These are phyloP conservation scores for Populus hybrid DNA, from an alignment of 441 rosid species.

Conservation along the genomic window DNA sequence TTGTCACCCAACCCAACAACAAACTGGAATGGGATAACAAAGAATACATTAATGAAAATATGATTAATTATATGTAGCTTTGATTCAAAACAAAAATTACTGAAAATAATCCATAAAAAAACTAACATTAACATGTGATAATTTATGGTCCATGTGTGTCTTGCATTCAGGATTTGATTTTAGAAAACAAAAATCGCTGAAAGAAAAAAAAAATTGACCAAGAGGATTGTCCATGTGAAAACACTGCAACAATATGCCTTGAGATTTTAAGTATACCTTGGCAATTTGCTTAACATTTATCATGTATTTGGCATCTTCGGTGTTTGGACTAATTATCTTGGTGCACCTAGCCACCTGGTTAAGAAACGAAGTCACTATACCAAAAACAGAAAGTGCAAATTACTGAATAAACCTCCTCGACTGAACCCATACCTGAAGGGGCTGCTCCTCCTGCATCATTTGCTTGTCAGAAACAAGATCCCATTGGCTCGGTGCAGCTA, in stretches of 20 bases:
- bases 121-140: neutral
- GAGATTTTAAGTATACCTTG: conserved; percentile 45
- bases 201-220: neutral
- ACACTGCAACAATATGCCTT: neutral
- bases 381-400: neutral
- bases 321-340: conserved; percentile 87
- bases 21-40: conserved; percentile 43
- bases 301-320: conserved; percentile 93
- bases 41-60: neutral
- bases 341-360: conserved; percentile 93
- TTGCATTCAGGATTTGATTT: neutral
- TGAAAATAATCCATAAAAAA: neutral
- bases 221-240: neutral
- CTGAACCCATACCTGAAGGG: conserved; percentile 59
- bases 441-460: conserved; percentile 99
- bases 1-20: conserved; percentile 99
- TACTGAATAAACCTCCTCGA: neutral
- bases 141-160: neutral
- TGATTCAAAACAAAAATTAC: neutral
- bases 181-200: neutral
- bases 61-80: neutral
- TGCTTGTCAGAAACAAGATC: conserved; percentile 98
- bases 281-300: conserved; percentile 97
- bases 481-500: conserved; percentile 98
- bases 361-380: neutral